Evolutionary conservation across 1,284 basidiomycete species (phyloP), one percentile per base, ranked within the genome.

Genomic region (Spongispora temasekensis): DNA sequence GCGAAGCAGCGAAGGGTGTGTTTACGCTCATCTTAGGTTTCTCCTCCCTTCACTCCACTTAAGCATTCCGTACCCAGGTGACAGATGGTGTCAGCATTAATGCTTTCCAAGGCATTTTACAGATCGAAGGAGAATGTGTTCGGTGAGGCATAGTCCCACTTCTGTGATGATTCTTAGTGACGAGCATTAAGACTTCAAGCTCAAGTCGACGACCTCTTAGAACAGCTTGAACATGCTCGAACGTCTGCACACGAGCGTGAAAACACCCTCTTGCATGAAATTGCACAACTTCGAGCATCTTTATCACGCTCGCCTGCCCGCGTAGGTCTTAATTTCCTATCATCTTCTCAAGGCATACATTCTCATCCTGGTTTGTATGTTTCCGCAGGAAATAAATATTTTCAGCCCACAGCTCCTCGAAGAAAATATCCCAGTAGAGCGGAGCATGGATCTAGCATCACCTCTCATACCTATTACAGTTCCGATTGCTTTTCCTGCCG

Each of bases 381-480:
- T 21, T 8, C 4, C 17, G n/a, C 35, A 77, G 70, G 65, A 64
- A 40, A 52, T 52, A 53, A 48, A 55, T 8, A 15, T 57, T 53
- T 65, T 58, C 34, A 58, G 60, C 27, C 54, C 56, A 15, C 64
- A 35, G 44, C 61, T 53, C 2, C 50, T 66, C 7, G 75, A 74
- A 67, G 66, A 65, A 4, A 71, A 68, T 28, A 63, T 68, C 13
- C 76, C 78, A 21, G 74, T 75, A 6, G 82, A 83, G 62, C 71
- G 78, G 60, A 81, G 81, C 2, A 85, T 87, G 85, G 84, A 85
- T 44, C 79, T 87, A 12, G 83, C 79, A 5, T 85, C 85, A 2
- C 85, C 86, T 2, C 69, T 87, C 12, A 67, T 79, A n/a, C 80
- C 80, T 10, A 79, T 71, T 10, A 62, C 61, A 28, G 35, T 72